Base-by-base conservation (phyloP, 2,329 filamentous ascomycete genomes). In the Balansia obtecta region DNA sequence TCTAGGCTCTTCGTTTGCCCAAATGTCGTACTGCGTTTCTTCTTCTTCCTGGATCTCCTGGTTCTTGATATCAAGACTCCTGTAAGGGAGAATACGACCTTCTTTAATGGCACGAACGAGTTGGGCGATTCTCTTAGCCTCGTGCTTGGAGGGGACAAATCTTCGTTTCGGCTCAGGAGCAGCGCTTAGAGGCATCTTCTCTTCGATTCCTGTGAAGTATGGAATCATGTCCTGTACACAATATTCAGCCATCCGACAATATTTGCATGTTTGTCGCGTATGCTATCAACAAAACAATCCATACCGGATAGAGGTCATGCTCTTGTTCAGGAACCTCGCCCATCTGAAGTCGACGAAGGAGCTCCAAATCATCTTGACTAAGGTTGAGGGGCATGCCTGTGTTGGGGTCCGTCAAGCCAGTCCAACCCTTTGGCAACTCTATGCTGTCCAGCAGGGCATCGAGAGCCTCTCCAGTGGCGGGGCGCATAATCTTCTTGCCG, bases 351-450 rank as follows among this genome's bases (percentile, higher is more conserved):
- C 88, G 86, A 61, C 85, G 85, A 56, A 98, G 73, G 53, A 97
- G 80, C 63, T 96, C 86, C 57, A 98, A 68, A 68, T 98, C 90
- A 56, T 96, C 86, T 53, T 84, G 80, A 61, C 79, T 94, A 46
- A 98, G 75, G 61, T 95, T 83, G 58, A 98, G 70, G 20, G 91
- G 90, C 67, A 95, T 94, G 56, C 93, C 94, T 5, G 94, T 98
- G 45, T 87, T 80, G 5, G 91, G 89, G 67, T 98, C 93, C 9
- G 89, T 96, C 56, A 97, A 73, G 51, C 91, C 93, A 49, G 93
- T 98, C 89, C 90, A 98, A 56, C 91, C 93, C 74, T 95, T 89
- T 13, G 93, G 93, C 37, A 98, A 75, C 63, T 98, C 93, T 60
- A 98, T 98, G 68, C 87, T 96, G 61, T 98, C 91, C 10, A 98